Evolutionary conservation across 257 asterid genomes (phyloP).

Genomic region (Cruciata laevipes): DNA sequence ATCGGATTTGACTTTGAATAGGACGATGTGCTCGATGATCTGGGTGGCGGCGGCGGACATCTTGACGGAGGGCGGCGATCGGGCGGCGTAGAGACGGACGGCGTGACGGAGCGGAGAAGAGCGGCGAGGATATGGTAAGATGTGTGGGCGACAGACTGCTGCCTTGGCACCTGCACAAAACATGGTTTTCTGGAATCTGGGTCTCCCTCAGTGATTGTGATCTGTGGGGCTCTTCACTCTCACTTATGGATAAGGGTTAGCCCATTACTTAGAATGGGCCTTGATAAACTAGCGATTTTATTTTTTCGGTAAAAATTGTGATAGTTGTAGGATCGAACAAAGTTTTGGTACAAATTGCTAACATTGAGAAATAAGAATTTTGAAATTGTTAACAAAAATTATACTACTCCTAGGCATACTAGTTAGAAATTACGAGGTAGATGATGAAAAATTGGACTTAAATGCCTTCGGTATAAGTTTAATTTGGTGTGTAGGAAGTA

Average conservation of each 20-base stretch:
- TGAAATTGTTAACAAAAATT: too few relatives aligned
- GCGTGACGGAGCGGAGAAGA: conserved; percentile 20
- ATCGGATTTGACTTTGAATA: conserved; percentile 56
- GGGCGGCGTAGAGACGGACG: conserved; percentile 11
- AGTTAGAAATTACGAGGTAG: too few relatives aligned
- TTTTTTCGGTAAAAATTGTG: too few relatives aligned
- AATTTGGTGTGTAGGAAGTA: too few relatives aligned
- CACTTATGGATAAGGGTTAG: background rate
- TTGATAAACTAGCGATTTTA: too few relatives aligned
- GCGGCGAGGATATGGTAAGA: conserved; percentile 18
- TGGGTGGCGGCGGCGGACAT: conserved; percentile 28
- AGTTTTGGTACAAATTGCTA: too few relatives aligned
- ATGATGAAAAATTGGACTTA: too few relatives aligned
- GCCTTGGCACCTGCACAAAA: conserved; percentile 14
- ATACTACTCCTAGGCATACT: too few relatives aligned
- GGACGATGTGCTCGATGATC: conserved; percentile 79
- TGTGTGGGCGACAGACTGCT: conserved; percentile 23
- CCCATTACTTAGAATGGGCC: background rate
- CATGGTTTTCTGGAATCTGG: conserved; percentile 2
- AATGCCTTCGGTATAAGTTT: too few relatives aligned
- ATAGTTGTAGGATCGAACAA: too few relatives aligned
- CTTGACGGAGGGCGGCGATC: conserved; percentile 14
- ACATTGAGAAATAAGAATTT: too few relatives aligned
- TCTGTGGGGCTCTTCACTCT: background rate
- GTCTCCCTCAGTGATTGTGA: background rate